Conservation (phyloP, 805 yeast genomes). For the Tetrapisispora arboricola region DNA sequence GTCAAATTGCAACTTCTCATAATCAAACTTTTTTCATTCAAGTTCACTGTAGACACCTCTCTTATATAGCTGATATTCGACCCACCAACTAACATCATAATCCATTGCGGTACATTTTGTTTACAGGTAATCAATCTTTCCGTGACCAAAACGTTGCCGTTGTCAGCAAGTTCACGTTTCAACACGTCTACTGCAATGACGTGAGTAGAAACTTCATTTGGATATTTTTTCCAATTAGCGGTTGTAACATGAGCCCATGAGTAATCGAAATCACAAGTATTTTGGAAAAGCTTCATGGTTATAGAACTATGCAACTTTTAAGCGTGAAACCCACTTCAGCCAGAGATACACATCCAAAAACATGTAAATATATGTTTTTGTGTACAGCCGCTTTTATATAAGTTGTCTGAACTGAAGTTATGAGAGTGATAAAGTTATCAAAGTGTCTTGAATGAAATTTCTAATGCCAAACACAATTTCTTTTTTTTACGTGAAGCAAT, state of each 20-base stretch:
- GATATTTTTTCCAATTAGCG: conserved; percentile 95
- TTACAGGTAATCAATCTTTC: conserved; percentile 84
- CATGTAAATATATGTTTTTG: no score
- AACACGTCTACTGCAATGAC: conserved; percentile 89
- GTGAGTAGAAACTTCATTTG: conserved; percentile 87
- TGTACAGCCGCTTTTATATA: no score
- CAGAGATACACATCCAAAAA: no score
- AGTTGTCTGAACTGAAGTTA: no score
- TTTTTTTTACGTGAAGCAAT: neutral
- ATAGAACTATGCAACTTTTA: neutral
- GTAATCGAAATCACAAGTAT: conserved; percentile 61
- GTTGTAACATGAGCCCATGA: conserved; percentile 93
- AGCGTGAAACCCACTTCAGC: no score
- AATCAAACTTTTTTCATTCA: conserved; percentile 48
- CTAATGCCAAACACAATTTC: neutral
- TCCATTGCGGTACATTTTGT: conserved; percentile 81
- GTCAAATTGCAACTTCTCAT: conserved; percentile 85
- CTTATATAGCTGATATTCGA: conserved; percentile 68
- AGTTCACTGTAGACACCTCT: conserved; percentile 80
- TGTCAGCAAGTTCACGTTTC: conserved; percentile 53
- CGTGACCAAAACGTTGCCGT: conserved; percentile 49
- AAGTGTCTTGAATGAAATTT: no score
- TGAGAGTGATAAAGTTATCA: no score
- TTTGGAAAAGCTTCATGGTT: conserved; percentile 68
- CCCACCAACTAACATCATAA: conserved; percentile 72